Evolutionary conservation across 106 monocot genomes (phyloP).

Genomic region (Vanilla planifolia): DNA sequence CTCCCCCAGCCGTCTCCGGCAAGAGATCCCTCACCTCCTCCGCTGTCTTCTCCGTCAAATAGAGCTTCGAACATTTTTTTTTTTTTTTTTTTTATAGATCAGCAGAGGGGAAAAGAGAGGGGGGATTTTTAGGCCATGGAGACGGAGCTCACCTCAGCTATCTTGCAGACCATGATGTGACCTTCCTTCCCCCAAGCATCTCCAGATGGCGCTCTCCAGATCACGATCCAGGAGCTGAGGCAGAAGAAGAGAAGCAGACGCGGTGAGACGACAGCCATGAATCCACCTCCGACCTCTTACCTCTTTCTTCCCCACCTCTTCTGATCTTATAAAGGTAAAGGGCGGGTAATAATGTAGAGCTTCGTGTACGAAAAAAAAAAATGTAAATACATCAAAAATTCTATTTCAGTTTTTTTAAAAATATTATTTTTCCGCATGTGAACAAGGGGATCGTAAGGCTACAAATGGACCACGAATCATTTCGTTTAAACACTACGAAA

Average conservation of each 20-base stretch:
- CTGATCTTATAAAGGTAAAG: not conserved
- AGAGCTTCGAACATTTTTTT: slow-evolving; percentile 38
- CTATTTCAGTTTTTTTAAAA: too few relatives aligned
- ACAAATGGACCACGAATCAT: too few relatives aligned
- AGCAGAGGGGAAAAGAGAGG: not conserved
- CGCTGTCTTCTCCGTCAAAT: slow-evolving; percentile 40
- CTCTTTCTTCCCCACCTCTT: not conserved
- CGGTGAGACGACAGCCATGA: not conserved
- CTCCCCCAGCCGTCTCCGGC: slow-evolving; percentile 50
- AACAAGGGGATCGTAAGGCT: too few relatives aligned
- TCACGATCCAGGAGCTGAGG: slow-evolving; percentile 9
- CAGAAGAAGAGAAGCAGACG: slow-evolving; percentile 6
- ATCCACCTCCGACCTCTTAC: not conserved
- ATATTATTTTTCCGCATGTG: too few relatives aligned
- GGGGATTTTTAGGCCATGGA: too few relatives aligned
- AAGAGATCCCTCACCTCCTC: slow-evolving; percentile 55
- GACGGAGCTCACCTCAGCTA: slow-evolving; percentile 43
- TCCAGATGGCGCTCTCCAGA: slow-evolving; percentile 5
- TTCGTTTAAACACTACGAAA: too few relatives aligned
- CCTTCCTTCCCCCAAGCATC: slow-evolving; percentile 75
- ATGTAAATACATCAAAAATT: too few relatives aligned
- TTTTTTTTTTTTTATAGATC: too few relatives aligned
- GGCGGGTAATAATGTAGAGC: too few relatives aligned
- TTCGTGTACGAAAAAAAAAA: too few relatives aligned
- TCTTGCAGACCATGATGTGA: slow-evolving; percentile 75